phyloP scores from a whole-genome alignment of 2,329 filamentous ascomycete species.

The Fusarium cicatricum region DNA sequence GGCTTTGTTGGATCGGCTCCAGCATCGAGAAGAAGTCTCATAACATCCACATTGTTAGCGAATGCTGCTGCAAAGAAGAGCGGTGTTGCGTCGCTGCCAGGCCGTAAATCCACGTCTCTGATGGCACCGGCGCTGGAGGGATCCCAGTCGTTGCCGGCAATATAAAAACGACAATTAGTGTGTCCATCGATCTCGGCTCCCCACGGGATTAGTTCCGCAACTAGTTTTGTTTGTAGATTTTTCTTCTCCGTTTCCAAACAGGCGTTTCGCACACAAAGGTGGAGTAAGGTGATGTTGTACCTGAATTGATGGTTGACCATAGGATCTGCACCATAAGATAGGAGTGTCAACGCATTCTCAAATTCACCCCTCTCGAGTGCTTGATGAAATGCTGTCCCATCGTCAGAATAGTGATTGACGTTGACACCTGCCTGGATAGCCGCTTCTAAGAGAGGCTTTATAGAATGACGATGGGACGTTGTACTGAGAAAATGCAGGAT shows the following conservation, averaged over 20 bases:
- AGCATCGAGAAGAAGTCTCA: constrained; percentile 2
- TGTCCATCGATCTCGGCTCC: constrained; percentile 5
- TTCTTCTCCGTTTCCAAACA: too few species aligned
- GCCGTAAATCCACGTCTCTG: neutral
- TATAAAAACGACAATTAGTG: constrained; percentile 1
- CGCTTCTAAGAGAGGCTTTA: neutral
- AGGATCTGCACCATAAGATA: constrained; percentile 11
- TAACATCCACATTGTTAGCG: neutral
- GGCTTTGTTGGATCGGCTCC: constrained; percentile 7
- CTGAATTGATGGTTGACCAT: constrained; percentile 5
- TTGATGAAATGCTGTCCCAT: constrained; percentile 6
- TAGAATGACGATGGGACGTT: neutral
- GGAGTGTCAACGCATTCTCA: neutral
- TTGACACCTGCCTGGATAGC: constrained; percentile 1
- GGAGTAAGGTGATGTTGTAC: constrained; percentile 13
- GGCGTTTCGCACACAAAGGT: constrained; percentile 7
- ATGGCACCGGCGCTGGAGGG: neutral
- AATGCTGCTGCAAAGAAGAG: constrained; percentile 11
- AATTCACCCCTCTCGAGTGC: neutral
- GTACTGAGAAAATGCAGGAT: constrained; percentile 8
- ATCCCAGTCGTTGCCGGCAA: neutral
- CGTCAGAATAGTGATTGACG: constrained; percentile 1
- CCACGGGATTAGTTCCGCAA: neutral
- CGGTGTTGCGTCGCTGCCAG: constrained; percentile 8
- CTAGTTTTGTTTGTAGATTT: neutral